Evolutionary conservation across 192 early-diverging fungal genomes (phyloP).

Genomic region (Mortierella hygrophila): DNA sequence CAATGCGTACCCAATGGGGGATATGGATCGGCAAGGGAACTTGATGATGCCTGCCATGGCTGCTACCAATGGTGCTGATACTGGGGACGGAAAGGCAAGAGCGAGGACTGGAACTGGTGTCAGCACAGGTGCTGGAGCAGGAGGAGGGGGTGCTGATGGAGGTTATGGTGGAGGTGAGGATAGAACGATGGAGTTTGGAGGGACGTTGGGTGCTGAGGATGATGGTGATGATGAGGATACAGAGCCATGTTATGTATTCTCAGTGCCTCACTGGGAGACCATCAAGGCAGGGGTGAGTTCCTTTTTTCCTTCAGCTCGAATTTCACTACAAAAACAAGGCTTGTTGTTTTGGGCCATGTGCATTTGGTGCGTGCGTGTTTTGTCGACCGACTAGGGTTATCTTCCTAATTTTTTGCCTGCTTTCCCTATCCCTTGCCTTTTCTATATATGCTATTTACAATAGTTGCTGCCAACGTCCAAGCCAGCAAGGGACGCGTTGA

Average conservation of each 20-base stretch:
- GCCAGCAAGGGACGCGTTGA: constrained; percentile 21
- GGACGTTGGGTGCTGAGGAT: background rate
- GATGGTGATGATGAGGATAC: background rate
- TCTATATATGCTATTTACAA: background rate
- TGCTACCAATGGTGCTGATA: background rate
- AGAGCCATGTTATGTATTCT: constrained; percentile 2
- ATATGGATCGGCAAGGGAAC: background rate
- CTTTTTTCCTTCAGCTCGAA: background rate
- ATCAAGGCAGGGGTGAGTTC: constrained; percentile 30
- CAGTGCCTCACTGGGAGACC: constrained; percentile 23
- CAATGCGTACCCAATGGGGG: background rate
- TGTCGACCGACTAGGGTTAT: background rate
- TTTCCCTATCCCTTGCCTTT: background rate
- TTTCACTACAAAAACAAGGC: background rate
- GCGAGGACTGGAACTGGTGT: background rate
- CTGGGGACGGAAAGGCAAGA: background rate
- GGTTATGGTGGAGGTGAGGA: background rate
- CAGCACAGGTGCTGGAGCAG: background rate
- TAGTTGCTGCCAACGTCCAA: constrained; percentile 41
- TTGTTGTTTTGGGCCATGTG: background rate
- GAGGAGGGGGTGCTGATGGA: background rate
- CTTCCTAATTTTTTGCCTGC: background rate
- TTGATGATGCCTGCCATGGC: background rate
- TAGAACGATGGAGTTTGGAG: background rate
- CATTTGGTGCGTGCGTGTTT: background rate